Evolutionary conservation across 2,329 filamentous ascomycete species (phyloP).

Genomic region (Arthrinium puccinioides): DNA sequence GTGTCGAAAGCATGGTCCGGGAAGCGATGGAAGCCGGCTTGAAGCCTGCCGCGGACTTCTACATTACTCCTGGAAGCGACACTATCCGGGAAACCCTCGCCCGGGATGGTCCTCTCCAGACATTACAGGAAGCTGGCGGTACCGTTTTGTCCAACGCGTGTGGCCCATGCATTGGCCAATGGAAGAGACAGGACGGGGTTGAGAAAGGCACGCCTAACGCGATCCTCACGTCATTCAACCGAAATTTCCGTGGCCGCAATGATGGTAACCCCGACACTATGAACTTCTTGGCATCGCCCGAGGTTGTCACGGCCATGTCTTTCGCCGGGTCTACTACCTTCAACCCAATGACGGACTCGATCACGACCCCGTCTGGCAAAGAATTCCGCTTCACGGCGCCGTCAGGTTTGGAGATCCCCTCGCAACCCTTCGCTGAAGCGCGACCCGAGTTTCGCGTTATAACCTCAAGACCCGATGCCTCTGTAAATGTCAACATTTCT

Average conservation of each 20-base stretch:
- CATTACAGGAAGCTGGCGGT: constrained; percentile 80
- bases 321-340: constrained; percentile 91
- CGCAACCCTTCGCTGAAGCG: constrained; percentile 64
- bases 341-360: constrained; percentile 85
- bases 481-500: constrained; percentile 67
- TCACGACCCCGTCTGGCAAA: constrained; percentile 72
- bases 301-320: constrained; percentile 92
- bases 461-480: constrained; percentile 63
- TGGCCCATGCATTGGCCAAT: constrained; percentile 89
- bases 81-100: constrained; percentile 93
- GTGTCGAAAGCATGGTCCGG: constrained; percentile 85
- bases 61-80: constrained; percentile 93
- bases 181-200: constrained; percentile 84
- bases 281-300: constrained; percentile 97
- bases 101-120: constrained; percentile 77
- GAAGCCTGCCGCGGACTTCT: constrained; percentile 84
- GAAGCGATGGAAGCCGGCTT: constrained; percentile 86
- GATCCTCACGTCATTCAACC: constrained; percentile 96
- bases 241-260: constrained; percentile 95
- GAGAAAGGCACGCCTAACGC: constrained; percentile 83
- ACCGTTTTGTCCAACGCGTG: constrained; percentile 92
- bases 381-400: constrained; percentile 81
- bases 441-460: constrained; percentile 61
- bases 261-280: constrained; percentile 95
- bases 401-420: constrained; percentile 58